Evolutionary conservation across 2,329 filamentous ascomycete genomes (phyloP).

Genomic region (Aspergillus unguis): DNA sequence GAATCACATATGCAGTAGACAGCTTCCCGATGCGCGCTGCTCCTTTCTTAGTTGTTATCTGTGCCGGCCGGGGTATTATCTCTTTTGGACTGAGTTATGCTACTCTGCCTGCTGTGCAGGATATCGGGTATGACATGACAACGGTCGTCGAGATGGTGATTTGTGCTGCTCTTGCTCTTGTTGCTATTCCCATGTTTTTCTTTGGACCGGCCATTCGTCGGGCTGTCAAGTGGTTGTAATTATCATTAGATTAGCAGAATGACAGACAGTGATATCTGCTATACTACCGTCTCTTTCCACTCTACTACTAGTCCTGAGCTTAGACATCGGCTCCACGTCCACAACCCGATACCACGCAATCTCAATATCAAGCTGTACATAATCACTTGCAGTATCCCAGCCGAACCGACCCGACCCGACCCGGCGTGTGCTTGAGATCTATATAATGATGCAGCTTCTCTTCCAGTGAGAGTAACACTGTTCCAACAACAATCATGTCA

Average conservation of each 20-base stretch:
- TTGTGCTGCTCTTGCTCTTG: constrained; percentile 5
- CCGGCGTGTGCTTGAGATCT: too few relatives aligned
- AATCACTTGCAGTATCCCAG: too few relatives aligned
- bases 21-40: constrained; percentile 10
- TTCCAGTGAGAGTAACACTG: neutral
- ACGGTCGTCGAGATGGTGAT: constrained; percentile 10
- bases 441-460: too few relatives aligned
- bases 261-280: too few relatives aligned
- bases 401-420: too few relatives aligned
- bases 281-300: too few relatives aligned
- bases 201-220: neutral
- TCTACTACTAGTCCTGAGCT: too few relatives aligned
- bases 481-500: neutral
- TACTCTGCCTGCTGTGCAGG: neutral
- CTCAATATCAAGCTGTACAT: too few relatives aligned
- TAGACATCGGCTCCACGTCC: too few relatives aligned
- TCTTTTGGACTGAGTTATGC: constrained; percentile 11
- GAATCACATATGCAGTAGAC: constrained; percentile 9
- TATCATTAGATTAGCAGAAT: too few relatives aligned
- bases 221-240: neutral
- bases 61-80: constrained; percentile 9
- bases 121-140: constrained; percentile 11
- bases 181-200: constrained; percentile 7
- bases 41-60: constrained; percentile 12
- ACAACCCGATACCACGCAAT: too few relatives aligned